Base-by-base conservation (phyloP, 352 stramenopile species). In the Globisporangium carolinianum region DNA sequence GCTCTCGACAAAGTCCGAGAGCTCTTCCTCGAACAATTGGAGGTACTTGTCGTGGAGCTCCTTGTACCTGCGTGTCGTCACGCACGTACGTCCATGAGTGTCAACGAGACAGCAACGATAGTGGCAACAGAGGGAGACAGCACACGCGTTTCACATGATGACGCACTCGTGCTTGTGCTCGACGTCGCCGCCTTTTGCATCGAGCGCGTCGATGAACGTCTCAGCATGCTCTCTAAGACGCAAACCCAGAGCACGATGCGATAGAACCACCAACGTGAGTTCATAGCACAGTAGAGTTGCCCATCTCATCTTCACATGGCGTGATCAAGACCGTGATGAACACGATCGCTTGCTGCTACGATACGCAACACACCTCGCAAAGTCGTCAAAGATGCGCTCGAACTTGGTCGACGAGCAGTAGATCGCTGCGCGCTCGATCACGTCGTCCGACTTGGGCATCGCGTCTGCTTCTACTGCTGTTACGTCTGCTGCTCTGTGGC, bases 341-440 rank as follows among this genome's bases (percentile, higher is more conserved):
- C 45, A 49, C n/a, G 38, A 50, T 37, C 4, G 24, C 24, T 32
- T 32, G 24, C 24, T 32, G 24, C 24, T 32, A 32, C 24, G 24
- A 32, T 32, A 32, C 24, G 39, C 39, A 7, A 17, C 53, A 7
- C 24, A 87, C 81, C 76, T 72, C 41, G 81, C 78, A 57, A 91
- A 91, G 60, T 86, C 66, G 55, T 91, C 81, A 62, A 91, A 91
- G 49, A 86, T 64, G 46, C 75, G 76, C 67, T 91, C 77, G 47
- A 91, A 87, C 67, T 86, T 86, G 53, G 81, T 72, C 37, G 79
- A 79, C 55, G 72, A 76, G 59, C 79, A 91, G 65, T 81, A 87
- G 58, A 83, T 75, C 11, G 79, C 82, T 11, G 77, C 77, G 11
- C 79, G 77, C 61, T 76, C 78, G 51, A 89, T 75, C 53, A 89